These are phyloP conservation scores for Dipteronia sinensis DNA, from an alignment of 345 rosid species.

Conservation along the genomic window DNA sequence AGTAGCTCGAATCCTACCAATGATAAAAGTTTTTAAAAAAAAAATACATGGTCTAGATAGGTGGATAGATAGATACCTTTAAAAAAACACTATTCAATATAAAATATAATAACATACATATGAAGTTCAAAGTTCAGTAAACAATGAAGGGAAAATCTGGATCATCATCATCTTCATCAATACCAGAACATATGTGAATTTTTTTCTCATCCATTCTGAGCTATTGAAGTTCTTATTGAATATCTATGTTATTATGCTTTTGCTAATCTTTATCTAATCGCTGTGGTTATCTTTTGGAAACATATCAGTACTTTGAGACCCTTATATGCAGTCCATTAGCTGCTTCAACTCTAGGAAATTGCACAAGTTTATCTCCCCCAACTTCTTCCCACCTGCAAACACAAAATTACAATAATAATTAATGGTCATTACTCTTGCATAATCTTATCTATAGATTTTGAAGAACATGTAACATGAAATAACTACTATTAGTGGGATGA, in stretches of 20 bases:
- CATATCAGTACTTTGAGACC: slow-evolving; percentile 28
- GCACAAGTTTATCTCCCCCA: slow-evolving; percentile 38
- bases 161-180: background rate
- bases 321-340: slow-evolving; percentile 51
- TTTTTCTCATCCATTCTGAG: background rate
- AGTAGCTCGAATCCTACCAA: no score
- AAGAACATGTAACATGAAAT: background rate
- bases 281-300: background rate
- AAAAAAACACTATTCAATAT: no score
- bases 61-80: no score
- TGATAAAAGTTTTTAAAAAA: no score
- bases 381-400: slow-evolving; percentile 58
- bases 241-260: background rate
- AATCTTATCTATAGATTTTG: background rate
- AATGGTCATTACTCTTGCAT: background rate
- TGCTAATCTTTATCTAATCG: background rate
- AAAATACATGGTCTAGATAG: no score
- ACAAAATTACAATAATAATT: background rate
- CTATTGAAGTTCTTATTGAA: background rate
- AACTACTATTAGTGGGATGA: background rate
- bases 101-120: background rate
- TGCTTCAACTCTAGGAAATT: slow-evolving; percentile 68
- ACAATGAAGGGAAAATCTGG: background rate
- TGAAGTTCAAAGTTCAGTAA: background rate
- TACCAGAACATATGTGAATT: background rate